phyloP scores from a whole-genome alignment of 2,329 filamentous ascomycete genomes.

The Talaromyces sp. region DNA sequence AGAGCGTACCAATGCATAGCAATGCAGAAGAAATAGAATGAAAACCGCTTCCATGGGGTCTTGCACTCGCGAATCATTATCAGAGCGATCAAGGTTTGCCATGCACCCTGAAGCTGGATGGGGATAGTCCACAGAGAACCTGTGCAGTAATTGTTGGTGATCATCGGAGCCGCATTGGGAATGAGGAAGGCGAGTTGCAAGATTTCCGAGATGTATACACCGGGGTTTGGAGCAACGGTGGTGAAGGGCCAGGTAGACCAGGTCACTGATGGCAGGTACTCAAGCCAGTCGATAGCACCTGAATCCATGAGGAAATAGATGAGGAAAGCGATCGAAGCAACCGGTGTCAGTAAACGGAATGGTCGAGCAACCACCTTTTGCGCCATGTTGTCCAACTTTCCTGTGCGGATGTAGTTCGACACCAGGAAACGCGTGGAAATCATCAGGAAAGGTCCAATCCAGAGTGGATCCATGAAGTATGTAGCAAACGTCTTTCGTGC shows the following conservation, averaged over 20 bases:
- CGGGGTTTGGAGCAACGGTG: constrained; percentile 34
- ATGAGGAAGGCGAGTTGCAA: constrained; percentile 43
- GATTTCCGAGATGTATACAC: constrained; percentile 40
- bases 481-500: constrained; percentile 38
- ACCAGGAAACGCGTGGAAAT: constrained; percentile 45
- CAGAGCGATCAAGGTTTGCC: constrained; percentile 39
- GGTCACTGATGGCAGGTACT: constrained; percentile 42
- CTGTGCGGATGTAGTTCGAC: constrained; percentile 37
- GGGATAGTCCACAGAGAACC: constrained; percentile 49
- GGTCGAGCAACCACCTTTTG: constrained; percentile 41
- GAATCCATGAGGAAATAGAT: constrained; percentile 46
- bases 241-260: constrained; percentile 48
- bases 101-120: constrained; percentile 45
- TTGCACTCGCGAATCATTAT: constrained; percentile 43
- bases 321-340: constrained; percentile 37
- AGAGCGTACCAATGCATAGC: constrained; percentile 44
- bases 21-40: constrained; percentile 40
- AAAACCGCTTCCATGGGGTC: constrained; percentile 43
- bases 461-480: constrained; percentile 43
- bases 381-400: constrained; percentile 39
- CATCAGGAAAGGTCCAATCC: constrained; percentile 47
- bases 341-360: constrained; percentile 44
- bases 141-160: constrained; percentile 46
- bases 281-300: constrained; percentile 38
- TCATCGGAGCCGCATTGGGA: constrained; percentile 45